phyloP scores from a whole-genome alignment of 345 rosid genomes.

The Linum lewisii region DNA sequence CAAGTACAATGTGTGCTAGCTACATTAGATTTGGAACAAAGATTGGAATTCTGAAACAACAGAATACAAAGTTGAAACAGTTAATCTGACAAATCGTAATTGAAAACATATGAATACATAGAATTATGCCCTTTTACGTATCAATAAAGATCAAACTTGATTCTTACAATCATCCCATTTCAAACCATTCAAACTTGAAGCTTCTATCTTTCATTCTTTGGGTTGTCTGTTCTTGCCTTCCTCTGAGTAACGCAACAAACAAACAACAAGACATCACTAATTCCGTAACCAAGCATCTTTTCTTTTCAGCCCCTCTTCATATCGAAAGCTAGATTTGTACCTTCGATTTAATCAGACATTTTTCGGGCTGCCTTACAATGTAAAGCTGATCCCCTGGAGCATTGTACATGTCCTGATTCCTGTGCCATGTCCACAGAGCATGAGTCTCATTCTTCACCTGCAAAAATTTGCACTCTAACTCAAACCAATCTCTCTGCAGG shows the following conservation, averaged over 20 bases:
- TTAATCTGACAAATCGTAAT: too few relatives aligned
- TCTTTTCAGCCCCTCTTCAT: background rate
- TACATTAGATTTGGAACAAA: too few relatives aligned
- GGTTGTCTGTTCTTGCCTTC: background rate
- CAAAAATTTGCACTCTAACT: constrained; percentile 1
- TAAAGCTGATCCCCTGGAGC: constrained; percentile 65
- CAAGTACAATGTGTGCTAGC: too few relatives aligned
- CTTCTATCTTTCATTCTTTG: background rate
- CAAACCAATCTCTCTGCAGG: too few relatives aligned
- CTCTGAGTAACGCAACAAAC: background rate
- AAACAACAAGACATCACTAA: background rate
- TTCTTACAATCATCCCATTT: too few relatives aligned
- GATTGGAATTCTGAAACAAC: too few relatives aligned
- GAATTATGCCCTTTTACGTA: too few relatives aligned
- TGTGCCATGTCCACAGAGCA: constrained; percentile 87
- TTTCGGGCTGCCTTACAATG: constrained; percentile 70
- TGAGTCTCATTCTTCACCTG: constrained; percentile 80
- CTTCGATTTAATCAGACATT: constrained; percentile 30
- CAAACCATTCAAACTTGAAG: background rate
- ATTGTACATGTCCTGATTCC: constrained; percentile 57
- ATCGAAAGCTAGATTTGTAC: constrained; percentile 10
- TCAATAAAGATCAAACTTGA: too few relatives aligned
- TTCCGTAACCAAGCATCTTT: background rate
- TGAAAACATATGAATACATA: too few relatives aligned
- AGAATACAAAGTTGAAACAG: too few relatives aligned